Evolutionary conservation across 257 asterid species (phyloP), one percentile per base, ranked within the genome.

Genomic region (Phtheirospermum japonicum): DNA sequence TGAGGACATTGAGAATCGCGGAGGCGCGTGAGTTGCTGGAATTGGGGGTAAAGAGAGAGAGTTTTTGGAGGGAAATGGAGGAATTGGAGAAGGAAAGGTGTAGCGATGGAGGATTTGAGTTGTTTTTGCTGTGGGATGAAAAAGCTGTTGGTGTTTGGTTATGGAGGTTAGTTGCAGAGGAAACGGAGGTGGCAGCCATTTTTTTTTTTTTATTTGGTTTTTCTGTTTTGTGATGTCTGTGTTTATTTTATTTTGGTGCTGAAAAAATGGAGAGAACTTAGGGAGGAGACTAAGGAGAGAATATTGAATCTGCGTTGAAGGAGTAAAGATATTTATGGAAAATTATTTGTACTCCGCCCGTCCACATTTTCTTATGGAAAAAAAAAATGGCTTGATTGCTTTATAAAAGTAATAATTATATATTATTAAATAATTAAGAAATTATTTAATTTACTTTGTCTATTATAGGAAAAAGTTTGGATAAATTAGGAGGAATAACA

Each of bases 131-230:
- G 53, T 26, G 48, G 66, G 55, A 54, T 33, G 33, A 59, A 43
- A 49, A 64, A 31, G 63, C 4, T 31, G 64, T 39, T 40, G 68
- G 62, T 10, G 55, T 40, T 32, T 54, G 69, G 51, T 30, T 60
- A 17, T 40, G 52, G 39, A 63, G 70, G n/a, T 70, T 45, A 52
- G 63, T 50, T 30, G 76, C 67, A 19, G 68, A 63, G 51, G 73
- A 63, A 63, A 63, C 13, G 33, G 75, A 64, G 67, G 8, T 30
- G 33, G 82, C 16, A 42, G 71, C 71, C 73, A 73, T 73, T 63
- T 8, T 46, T 19, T 19, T 19, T 0, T 52, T 1, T 42, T 11
- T 2, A n/a, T n/a, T 4, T 11, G 28, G 8, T 36, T 36, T 2
- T n/a, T 18, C 14, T 9, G 2, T 39, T 39, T 34, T 13, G 16